Percentiles rank a stretch among this genome's conserved stretches.
phyloP scores from a whole-genome alignment of 1,139 yeast genomes.

The Hansenula sp. region DNA sequence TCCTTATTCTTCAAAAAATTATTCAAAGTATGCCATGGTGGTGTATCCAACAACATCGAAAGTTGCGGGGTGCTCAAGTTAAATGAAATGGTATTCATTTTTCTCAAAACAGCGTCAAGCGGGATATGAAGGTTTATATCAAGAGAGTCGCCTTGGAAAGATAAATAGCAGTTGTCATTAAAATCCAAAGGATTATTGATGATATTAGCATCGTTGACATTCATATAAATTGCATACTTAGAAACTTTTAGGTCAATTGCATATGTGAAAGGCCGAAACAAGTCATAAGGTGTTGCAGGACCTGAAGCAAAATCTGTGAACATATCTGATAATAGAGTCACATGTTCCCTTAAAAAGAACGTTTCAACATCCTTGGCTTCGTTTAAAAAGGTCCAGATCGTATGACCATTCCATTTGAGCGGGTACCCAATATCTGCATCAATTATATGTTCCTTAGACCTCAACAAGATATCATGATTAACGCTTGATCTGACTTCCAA shows the following conservation, averaged over 20 bases:
- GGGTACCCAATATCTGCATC: conserved; percentile 65
- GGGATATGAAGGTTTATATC: conserved; percentile 51
- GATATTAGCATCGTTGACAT: conserved; percentile 83
- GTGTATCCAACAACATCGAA: conserved; percentile 64
- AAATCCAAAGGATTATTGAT: conserved; percentile 85
- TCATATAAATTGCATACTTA: conserved; percentile 60
- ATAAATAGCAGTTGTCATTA: conserved; percentile 70
- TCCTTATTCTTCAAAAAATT: conserved; percentile 61
- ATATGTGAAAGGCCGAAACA: conserved; percentile 69
- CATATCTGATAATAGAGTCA: conserved; percentile 68
- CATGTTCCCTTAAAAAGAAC: conserved; percentile 81
- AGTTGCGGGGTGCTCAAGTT: conserved; percentile 54
- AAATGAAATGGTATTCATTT: conserved; percentile 53
- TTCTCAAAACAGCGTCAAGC: conserved; percentile 51
- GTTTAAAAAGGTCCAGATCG: conserved; percentile 61
- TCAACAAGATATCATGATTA: conserved; percentile 75
- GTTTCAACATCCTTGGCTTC: conserved; percentile 49
- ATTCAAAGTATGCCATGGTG: conserved; percentile 87
- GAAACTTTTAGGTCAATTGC: conserved; percentile 52
- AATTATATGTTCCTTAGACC: conserved; percentile 56
- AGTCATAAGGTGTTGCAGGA: conserved; percentile 66
- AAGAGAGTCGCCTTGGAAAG: conserved; percentile 66
- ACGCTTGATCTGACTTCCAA: conserved; percentile 80
- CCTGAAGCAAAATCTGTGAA: conserved; percentile 76
- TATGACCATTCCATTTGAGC: conserved; percentile 73